A percentile compares a stretch with the other conserved stretches of the same genome.
Conservation (phyloP, 129 eudicot genomes). For the Heracleum sosnowskyi region DNA sequence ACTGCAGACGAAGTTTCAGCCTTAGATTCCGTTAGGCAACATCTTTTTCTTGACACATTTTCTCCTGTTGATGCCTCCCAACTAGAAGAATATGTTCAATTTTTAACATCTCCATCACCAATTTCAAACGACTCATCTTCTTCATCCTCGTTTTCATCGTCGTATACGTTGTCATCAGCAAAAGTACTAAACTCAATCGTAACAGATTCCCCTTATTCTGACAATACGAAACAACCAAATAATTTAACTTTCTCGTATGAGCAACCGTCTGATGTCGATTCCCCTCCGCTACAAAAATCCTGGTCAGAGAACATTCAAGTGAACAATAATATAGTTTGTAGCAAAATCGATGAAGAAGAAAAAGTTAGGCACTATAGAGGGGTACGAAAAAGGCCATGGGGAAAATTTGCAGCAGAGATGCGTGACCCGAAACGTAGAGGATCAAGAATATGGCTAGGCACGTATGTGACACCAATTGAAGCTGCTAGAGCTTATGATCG, state of each 20-base stretch:
- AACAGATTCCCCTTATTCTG: not conserved
- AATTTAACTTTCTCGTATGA: too few relatives aligned
- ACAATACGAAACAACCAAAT: not conserved
- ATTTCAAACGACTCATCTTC: not conserved
- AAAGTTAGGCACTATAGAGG: conserved; percentile 48
- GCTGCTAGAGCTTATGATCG: conserved; percentile 75
- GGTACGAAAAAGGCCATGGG: conserved; percentile 75
- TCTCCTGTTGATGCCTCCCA: conserved; percentile 11
- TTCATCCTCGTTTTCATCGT: not conserved
- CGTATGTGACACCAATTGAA: conserved; percentile 56
- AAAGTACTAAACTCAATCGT: not conserved
- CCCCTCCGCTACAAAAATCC: not conserved
- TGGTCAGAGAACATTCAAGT: not conserved
- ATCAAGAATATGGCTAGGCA: conserved; percentile 72
- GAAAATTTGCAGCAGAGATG: conserved; percentile 85
- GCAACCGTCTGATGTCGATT: not conserved
- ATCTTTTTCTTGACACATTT: conserved; percentile 40
- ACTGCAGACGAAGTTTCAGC: conserved; percentile 34
- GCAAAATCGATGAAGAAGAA: not conserved
- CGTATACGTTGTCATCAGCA: not conserved
- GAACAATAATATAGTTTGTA: conserved; percentile 8
- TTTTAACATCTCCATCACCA: not conserved
- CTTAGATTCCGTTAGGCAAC: conserved; percentile 38
- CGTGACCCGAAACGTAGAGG: conserved; percentile 72
- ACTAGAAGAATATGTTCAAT: not conserved